Base-by-base conservation (phyloP, 2,329 filamentous ascomycete genomes). In the Fusarium sp. region DNA sequence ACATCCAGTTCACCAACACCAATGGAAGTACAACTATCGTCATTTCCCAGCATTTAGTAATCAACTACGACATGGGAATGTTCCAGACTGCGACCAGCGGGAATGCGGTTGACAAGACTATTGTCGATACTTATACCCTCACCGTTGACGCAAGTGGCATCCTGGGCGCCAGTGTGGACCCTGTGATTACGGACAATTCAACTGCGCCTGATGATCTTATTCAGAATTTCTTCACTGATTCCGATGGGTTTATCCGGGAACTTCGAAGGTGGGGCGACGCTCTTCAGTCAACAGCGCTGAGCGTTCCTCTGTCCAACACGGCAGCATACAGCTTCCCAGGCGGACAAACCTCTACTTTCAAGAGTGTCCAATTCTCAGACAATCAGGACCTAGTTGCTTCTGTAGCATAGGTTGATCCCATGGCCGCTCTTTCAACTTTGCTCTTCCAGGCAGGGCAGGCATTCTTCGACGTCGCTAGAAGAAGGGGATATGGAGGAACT, bases 391-490 rank as follows among this genome's bases (percentile, higher is more conserved):
- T 49, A 3, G 5, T 49, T n/a, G 28, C 7, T 31, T 9, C 47
- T 49, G 20, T 49, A 0, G 47, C 14, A n/a, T 49, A 49, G 20
- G 9, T 31, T 17, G 10, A 17, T 48, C 2, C 11, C 0, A 2
- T n/a, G 45, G 4, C 4, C 26, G 9, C 26, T 12, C 13, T 2
- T 26, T 45, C 12, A 6, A 18, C 7, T 9, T 26, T 45, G 17
- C 7, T 49, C 14, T 31, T 1, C 7, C 4, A 14, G 20, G 20
- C 0, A 12, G 17, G 28, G 28, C 20, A 5, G 14, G 5, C 8
- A 3, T 17, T 2, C 0, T n/a, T 22, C 5, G 8, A 28, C 6
- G 3, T 9, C 3, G 24, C 1, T 28, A 13, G 8, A 9, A 11
- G 44, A 10, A 5, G 18, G 44, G 9, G 1, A 15, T 5, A 28